These are phyloP conservation scores for Klebsormidium nitens DNA, from an alignment of 139 green algal genomes.

Conservation along the genomic window DNA sequence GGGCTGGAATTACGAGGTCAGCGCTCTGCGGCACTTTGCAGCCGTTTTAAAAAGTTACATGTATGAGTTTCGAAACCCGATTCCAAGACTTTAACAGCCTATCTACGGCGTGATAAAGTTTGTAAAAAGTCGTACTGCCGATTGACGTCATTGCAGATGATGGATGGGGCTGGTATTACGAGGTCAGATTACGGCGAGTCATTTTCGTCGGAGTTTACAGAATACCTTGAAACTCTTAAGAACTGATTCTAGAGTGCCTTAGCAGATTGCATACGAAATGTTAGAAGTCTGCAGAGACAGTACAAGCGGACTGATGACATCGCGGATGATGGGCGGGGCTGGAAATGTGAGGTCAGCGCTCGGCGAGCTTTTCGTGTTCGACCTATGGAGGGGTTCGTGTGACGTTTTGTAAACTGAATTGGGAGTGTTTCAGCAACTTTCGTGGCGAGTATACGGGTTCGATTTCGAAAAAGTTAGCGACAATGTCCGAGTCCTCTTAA, in stretches of 20 bases:
- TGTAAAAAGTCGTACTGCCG: background rate
- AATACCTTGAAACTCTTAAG: too few species aligned
- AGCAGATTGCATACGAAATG: background rate
- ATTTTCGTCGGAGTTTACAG: conserved; percentile 12
- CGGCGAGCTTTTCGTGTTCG: too few species aligned
- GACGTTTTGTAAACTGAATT: too few species aligned
- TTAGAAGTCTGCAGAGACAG: background rate
- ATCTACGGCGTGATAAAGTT: background rate
- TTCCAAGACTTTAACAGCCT: background rate
- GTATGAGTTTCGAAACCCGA: too few species aligned
- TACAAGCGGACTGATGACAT: conserved; percentile 28
- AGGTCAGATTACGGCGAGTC: conserved; percentile 6
- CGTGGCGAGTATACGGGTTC: too few species aligned
- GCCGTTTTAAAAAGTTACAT: conserved; percentile 21
- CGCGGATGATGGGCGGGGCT: conserved; percentile 11
- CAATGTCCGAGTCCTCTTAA: too few species aligned
- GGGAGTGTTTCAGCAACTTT: too few species aligned
- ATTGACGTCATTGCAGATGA: conserved; percentile 2
- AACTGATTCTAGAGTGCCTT: too few species aligned
- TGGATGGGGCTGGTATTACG: background rate
- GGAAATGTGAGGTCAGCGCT: conserved; percentile 12
- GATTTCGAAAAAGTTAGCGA: too few species aligned
- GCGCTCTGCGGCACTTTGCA: conserved; percentile 22
- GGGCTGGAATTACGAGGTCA: background rate
- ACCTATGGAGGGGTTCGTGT: too few species aligned